Conservation (phyloP, 2,329 filamentous ascomycete species). For the Exophiala oligosperma region DNA sequence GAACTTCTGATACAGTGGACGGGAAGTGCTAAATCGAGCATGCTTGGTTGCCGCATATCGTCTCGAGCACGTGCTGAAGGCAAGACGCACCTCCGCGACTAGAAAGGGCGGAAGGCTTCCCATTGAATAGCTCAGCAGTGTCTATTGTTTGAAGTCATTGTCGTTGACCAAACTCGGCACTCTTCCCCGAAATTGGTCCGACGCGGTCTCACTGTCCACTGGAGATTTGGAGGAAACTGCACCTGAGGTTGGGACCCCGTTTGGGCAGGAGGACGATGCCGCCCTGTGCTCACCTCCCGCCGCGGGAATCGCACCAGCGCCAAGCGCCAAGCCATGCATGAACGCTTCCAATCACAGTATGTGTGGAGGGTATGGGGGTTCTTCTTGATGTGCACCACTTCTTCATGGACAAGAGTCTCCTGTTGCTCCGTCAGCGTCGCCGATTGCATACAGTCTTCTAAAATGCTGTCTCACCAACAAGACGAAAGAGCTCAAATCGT, state of each 20-base stretch:
- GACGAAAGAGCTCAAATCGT: too few species aligned
- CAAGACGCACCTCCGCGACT: conserved; percentile 23
- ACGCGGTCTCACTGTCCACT: conserved; percentile 2
- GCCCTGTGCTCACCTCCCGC: too few species aligned
- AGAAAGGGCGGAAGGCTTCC: conserved; percentile 20
- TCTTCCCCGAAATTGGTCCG: background rate
- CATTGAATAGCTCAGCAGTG: conserved; percentile 3
- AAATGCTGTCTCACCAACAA: too few species aligned
- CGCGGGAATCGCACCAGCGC: too few species aligned
- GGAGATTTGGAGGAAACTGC: conserved; percentile 15
- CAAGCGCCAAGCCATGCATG: too few species aligned
- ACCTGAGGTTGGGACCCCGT: background rate
- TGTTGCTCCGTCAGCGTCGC: too few species aligned
- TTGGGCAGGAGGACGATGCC: too few species aligned
- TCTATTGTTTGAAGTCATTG: background rate
- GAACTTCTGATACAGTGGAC: conserved; percentile 11
- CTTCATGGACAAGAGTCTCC: too few species aligned
- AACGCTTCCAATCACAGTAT: too few species aligned
- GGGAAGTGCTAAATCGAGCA: conserved; percentile 20
- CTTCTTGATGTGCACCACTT: too few species aligned
- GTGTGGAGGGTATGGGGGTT: too few species aligned
- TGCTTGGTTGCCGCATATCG: conserved; percentile 15
- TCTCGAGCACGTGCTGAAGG: conserved; percentile 23
- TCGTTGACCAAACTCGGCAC: background rate
- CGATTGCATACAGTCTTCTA: too few species aligned